A percentile compares a stretch with the other conserved stretches of the same genome.
Evolutionary conservation across 2,329 filamentous ascomycete genomes (phyloP).

Genomic region (Trichothecium roseum): DNA sequence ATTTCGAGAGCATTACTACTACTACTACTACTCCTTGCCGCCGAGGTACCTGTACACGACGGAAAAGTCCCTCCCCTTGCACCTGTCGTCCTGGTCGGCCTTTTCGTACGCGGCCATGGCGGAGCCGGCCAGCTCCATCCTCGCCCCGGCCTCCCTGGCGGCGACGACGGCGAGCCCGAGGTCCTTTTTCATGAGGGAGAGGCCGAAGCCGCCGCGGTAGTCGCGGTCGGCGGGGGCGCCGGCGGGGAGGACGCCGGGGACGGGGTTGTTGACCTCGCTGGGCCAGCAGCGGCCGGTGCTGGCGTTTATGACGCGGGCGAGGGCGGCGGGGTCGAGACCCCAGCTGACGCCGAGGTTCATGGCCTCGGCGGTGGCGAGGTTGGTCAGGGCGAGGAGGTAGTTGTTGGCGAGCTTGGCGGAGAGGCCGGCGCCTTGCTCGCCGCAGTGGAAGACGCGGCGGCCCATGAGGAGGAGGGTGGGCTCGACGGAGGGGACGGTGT

Average conservation of each 20-base stretch:
- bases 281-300: slow-evolving; percentile 96
- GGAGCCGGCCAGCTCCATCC: slow-evolving; percentile 51
- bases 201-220: slow-evolving; percentile 68
- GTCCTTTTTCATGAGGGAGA: slow-evolving; percentile 74
- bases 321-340: slow-evolving; percentile 50
- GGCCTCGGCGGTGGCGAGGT: slow-evolving; percentile 60
- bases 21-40: slow-evolving; percentile 35
- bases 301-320: slow-evolving; percentile 82
- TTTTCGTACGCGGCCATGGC: slow-evolving; percentile 59
- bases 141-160: slow-evolving; percentile 55
- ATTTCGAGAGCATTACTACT: too few relatives aligned
- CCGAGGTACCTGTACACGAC: slow-evolving; percentile 67
- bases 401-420: slow-evolving; percentile 96
- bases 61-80: slow-evolving; percentile 67
- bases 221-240: slow-evolving; percentile 65
- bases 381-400: slow-evolving; percentile 89
- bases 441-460: slow-evolving; percentile 75
- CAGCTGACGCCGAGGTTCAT: slow-evolving; percentile 55
- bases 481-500: slow-evolving; percentile 53
- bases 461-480: slow-evolving; percentile 74
- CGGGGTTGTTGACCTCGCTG: slow-evolving; percentile 90
- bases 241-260: slow-evolving; percentile 69
- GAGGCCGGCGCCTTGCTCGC: slow-evolving; percentile 72
- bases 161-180: slow-evolving; percentile 63
- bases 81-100: slow-evolving; percentile 49